Evolutionary conservation across 108 stramenopile species (phyloP).

Genomic region (Cyclotella baltica): DNA sequence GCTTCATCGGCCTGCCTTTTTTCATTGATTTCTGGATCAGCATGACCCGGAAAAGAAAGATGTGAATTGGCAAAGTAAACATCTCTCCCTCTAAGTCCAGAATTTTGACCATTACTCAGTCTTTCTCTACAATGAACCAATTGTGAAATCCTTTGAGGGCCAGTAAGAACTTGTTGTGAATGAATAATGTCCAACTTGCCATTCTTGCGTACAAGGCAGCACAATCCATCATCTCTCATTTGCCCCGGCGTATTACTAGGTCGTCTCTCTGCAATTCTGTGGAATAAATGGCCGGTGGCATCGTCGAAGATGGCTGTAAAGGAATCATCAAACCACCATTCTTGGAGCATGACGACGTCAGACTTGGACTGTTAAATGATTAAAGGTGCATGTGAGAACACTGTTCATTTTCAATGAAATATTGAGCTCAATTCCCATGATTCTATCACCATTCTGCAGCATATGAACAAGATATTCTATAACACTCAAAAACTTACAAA

Average conservation of each 20-base stretch:
- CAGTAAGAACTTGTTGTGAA: constrained; percentile 35
- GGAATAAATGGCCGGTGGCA: constrained; percentile 30
- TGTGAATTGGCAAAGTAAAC: constrained; percentile 51
- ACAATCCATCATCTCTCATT: constrained; percentile 52
- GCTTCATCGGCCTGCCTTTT: constrained; percentile 45
- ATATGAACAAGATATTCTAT: too few relatives aligned
- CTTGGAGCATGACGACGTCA: constrained; percentile 50
- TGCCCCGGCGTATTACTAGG: constrained; percentile 22
- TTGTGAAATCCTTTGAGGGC: constrained; percentile 54
- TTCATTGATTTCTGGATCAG: constrained; percentile 26
- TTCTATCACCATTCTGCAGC: too few relatives aligned
- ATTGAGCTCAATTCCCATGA: too few relatives aligned
- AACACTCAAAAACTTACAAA: constrained; percentile 16
- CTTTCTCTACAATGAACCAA: constrained; percentile 46
- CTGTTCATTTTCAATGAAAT: too few relatives aligned
- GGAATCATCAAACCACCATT: constrained; percentile 52
- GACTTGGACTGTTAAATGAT: constrained; percentile 1
- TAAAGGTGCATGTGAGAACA: not conserved
- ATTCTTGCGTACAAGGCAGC: constrained; percentile 34
- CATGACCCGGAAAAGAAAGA: constrained; percentile 45
- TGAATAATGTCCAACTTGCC: constrained; percentile 40
- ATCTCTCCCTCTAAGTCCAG: constrained; percentile 3
- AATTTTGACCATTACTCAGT: too few relatives aligned
- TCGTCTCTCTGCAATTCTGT: constrained; percentile 46
- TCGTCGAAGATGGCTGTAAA: constrained; percentile 47